Evolutionary conservation across 768 basidiomycete species (phyloP).

Genomic region (Phlegmacium glaucopus): DNA sequence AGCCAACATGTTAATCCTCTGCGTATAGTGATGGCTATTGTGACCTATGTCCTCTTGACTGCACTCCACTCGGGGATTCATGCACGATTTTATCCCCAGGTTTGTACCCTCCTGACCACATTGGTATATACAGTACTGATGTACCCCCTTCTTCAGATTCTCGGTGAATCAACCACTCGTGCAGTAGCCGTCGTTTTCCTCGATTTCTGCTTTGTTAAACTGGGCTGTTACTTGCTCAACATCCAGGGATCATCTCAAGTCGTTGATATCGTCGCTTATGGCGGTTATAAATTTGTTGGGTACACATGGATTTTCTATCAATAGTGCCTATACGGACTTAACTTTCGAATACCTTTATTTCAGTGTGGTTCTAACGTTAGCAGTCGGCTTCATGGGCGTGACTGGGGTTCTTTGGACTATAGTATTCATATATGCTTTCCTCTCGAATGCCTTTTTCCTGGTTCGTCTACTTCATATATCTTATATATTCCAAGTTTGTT

Average conservation of each 20-base stretch:
- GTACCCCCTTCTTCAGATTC: conserved; percentile 39
- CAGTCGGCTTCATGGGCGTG: conserved; percentile 63
- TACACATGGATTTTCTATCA: conserved; percentile 30
- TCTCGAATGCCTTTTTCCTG: conserved; percentile 92
- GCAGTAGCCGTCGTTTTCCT: conserved; percentile 81
- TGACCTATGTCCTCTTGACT: conserved; percentile 90
- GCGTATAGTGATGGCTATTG: conserved; percentile 82
- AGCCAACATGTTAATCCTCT: conserved; percentile 7
- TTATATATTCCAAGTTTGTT: not conserved
- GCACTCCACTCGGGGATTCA: conserved; percentile 83
- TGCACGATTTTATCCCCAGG: conserved; percentile 79
- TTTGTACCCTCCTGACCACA: conserved; percentile 9
- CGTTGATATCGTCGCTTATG: conserved; percentile 85
- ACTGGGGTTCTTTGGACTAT: conserved; percentile 61
- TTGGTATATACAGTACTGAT: not conserved
- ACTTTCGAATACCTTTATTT: conserved; percentile 18
- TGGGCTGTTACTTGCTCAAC: conserved; percentile 91
- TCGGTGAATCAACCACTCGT: conserved; percentile 83
- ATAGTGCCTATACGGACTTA: not conserved
- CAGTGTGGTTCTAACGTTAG: conserved; percentile 83
- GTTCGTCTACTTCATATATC: conserved; percentile 37
- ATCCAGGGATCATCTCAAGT: conserved; percentile 71
- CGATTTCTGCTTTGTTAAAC: conserved; percentile 86
- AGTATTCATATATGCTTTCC: conserved; percentile 81
- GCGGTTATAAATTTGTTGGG: conserved; percentile 98